Evolutionary conservation across 805 yeast genomes (phyloP).

Genomic region (Teunomyces kruisii): DNA sequence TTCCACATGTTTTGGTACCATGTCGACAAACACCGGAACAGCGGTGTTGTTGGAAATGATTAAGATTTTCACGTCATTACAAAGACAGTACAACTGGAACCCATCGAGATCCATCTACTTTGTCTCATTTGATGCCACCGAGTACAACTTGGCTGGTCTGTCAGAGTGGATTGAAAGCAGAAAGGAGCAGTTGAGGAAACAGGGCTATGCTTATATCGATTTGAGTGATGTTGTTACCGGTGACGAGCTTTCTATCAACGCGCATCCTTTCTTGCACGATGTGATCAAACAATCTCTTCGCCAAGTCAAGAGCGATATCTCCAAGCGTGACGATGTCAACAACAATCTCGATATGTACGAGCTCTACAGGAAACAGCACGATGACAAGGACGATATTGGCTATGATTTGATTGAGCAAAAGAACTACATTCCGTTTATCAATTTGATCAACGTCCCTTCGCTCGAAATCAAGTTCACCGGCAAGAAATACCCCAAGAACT

Average conservation of each 20-base stretch:
- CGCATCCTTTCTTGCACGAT: constrained; percentile 64
- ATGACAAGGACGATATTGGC: constrained; percentile 23
- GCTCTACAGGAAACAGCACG: constrained; percentile 22
- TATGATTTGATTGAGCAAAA: constrained; percentile 45
- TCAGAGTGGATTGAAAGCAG: constrained; percentile 69
- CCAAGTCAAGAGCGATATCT: constrained; percentile 16
- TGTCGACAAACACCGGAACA: constrained; percentile 72
- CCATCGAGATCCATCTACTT: constrained; percentile 83
- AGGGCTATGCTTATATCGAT: constrained; percentile 72
- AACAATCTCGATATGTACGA: constrained; percentile 23
- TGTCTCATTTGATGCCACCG: constrained; percentile 79
- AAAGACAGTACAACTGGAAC: constrained; percentile 67
- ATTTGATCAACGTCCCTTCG: constrained; percentile 67
- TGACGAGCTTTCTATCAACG: constrained; percentile 50
- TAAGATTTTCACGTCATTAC: constrained; percentile 63
- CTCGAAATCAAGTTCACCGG: constrained; percentile 56
- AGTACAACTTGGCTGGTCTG: constrained; percentile 82
- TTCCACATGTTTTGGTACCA: constrained; percentile 72
- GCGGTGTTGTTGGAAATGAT: constrained; percentile 69
- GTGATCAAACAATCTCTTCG: constrained; percentile 45
- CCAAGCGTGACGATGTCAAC: constrained; percentile 13
- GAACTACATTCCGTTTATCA: constrained; percentile 68
- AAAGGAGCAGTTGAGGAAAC: constrained; percentile 51
- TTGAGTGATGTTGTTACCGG: constrained; percentile 64
- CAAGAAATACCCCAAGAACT: constrained; percentile 44